These are phyloP conservation scores for Papiliotrema laurentii DNA, from an alignment of 1,284 basidiomycete species.

Conservation along the genomic window DNA sequence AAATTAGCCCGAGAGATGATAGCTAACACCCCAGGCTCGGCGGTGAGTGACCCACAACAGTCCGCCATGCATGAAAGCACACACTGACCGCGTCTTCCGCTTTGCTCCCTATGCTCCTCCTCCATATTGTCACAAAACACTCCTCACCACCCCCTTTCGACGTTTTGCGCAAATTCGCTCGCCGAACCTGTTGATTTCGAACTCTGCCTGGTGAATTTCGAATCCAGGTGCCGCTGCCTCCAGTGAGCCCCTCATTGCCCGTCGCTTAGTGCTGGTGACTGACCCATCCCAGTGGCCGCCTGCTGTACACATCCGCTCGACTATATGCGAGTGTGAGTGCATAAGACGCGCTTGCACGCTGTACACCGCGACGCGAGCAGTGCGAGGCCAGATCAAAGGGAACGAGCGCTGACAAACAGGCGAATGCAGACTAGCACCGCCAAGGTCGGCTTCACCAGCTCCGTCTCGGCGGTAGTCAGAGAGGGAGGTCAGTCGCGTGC, in stretches of 20 bases:
- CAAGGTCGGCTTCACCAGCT: constrained; percentile 29
- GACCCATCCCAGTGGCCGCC: constrained; percentile 63
- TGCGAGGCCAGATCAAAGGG: background rate
- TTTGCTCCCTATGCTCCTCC: no score
- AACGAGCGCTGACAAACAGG: constrained; percentile 12
- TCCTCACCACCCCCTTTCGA: no score
- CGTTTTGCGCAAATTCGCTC: no score
- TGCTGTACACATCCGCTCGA: constrained; percentile 81
- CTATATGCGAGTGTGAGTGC: constrained; percentile 70
- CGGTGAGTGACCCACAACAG: background rate
- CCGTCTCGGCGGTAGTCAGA: constrained; percentile 26
- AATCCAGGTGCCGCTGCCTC: constrained; percentile 3
- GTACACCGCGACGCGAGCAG: background rate
- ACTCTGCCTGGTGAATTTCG: background rate
- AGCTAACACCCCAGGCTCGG: background rate
- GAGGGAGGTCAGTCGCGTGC: constrained; percentile 29
- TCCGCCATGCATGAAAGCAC: background rate
- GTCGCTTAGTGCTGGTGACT: background rate
- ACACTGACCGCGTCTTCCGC: background rate
- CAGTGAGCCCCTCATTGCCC: background rate
- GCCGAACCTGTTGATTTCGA: no score
- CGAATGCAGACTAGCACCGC: constrained; percentile 43
- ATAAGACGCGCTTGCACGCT: no score
- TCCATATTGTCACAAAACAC: no score
- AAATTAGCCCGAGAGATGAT: background rate